Conservation (phyloP, 495 filamentous ascomycete species). For the Amniculicola lignicola region DNA sequence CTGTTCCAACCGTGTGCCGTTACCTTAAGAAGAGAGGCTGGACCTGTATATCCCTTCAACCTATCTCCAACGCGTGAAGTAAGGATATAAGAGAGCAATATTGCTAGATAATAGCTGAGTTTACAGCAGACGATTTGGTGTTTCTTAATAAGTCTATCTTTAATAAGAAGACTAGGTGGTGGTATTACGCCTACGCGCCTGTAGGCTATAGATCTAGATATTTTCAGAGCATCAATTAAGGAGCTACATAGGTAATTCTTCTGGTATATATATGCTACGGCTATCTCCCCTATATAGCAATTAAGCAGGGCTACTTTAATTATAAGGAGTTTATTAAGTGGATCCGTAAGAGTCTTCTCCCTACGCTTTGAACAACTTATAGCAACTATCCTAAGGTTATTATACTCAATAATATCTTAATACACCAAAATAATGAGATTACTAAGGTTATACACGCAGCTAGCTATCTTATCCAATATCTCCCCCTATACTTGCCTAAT, state of each 20-base stretch:
- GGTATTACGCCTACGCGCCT: slow-evolving; percentile 3
- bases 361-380: neutral
- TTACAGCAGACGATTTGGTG: neutral
- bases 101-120: neutral
- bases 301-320: slow-evolving; percentile 6
- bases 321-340: slow-evolving; percentile 9
- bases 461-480: slow-evolving; percentile 42
- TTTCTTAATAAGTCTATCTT: slow-evolving; percentile 3
- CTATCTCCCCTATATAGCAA: slow-evolving; percentile 1
- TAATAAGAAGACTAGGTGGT: slow-evolving; percentile 10
- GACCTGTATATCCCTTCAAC: neutral
- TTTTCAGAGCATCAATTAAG: neutral
- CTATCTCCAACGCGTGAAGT: neutral
- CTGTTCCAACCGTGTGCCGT: neutral
- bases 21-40: neutral
- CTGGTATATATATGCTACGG: slow-evolving; percentile 1
- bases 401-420: slow-evolving; percentile 6
- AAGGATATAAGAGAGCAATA: neutral
- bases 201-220: neutral
- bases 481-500: slow-evolving; percentile 39
- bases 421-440: slow-evolving; percentile 3
- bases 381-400: neutral
- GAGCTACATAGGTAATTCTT: neutral
- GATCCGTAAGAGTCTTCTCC: neutral
- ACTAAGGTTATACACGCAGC: neutral